Base-by-base conservation (phyloP, 2,329 filamentous ascomycete species). In the Sporothrix variecibatus region DNA sequence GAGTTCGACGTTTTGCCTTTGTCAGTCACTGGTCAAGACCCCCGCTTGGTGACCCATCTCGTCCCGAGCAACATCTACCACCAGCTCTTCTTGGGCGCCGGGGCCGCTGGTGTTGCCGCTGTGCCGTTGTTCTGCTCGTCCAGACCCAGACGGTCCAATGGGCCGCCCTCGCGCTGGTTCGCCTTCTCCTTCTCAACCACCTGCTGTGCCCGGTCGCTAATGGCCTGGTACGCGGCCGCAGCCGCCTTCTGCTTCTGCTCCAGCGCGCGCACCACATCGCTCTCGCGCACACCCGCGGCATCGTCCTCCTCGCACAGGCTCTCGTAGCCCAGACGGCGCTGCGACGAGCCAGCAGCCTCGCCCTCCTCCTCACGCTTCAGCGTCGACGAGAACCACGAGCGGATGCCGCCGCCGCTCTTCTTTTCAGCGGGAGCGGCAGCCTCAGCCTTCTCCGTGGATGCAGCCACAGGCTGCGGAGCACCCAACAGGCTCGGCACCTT, bases 401-500 rank as follows among this genome's bases (percentile, higher is more conserved):
- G 79, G 23, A 82, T 43, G 69, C 73, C 38, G 69, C 53, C 2
- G 75, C 70, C 28, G 72, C 70, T 31, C 53, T 31, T 1, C 23
- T 68, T 34, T 31, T 31, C 51, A 17, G n/a, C 31, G 49, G 34
- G 17, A 71, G 58, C 65, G 34, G 75, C 76, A 6, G 76, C 70
- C 60, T 77, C 75, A 5, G 75, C 76, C 20, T 71, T 31, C 1
- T 62, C 70, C 17, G 80, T 77, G 80, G 53, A 11, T 2, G 34
- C 38, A 9, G 34, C 38, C 12, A 78, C 72, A 8, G 79, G 74
- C 64, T 74, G 72, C 1, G 87, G 85, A 0, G 85, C 80, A 17
- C 83, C 83, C 28, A 90, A 84, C 43, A 89, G 81, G 38, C 86
- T 85, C 4, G 87, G 87, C 65, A 89, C 80, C 78, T 85, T 83